Percentiles rank a stretch among this genome's conserved stretches.
phyloP scores from a whole-genome alignment of 2,329 filamentous ascomycete genomes.

The Macrophomina tecta region DNA sequence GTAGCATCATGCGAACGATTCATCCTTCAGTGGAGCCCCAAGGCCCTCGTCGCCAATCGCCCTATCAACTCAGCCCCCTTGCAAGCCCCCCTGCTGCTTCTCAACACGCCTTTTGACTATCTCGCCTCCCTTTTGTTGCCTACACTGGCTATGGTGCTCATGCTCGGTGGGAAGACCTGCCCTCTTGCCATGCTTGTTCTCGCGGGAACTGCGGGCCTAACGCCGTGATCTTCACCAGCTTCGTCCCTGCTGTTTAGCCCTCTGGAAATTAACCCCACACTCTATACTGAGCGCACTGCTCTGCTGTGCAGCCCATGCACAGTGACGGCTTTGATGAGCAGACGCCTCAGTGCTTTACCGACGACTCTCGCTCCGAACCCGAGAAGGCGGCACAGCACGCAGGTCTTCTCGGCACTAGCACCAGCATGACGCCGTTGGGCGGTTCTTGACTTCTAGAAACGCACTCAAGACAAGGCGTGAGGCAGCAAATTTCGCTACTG shows the following conservation, averaged over 20 bases:
- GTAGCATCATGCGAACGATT: slow-evolving; percentile 23
- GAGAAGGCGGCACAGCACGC: background rate
- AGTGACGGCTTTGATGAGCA: slow-evolving; percentile 1
- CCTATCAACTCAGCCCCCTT: background rate
- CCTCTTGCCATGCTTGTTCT: background rate
- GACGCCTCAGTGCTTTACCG: background rate
- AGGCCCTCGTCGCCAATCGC: background rate
- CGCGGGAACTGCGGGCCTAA: slow-evolving; percentile 9
- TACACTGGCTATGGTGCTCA: background rate
- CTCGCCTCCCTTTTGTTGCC: background rate
- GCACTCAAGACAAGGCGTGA: slow-evolving; percentile 5
- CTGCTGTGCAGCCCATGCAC: background rate
- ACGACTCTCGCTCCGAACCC: background rate
- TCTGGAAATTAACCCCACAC: slow-evolving; percentile 25
- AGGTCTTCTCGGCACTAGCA: slow-evolving; percentile 7
- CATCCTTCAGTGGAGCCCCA: slow-evolving; percentile 17
- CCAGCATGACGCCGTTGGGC: background rate
- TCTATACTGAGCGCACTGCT: background rate
- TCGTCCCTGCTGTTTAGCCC: slow-evolving; percentile 18
- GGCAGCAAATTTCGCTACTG: slow-evolving; percentile 23
- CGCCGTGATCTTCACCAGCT: slow-evolving; percentile 15
- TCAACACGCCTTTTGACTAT: background rate
- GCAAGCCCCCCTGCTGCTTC: background rate
- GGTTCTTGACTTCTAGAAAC: slow-evolving; percentile 13
- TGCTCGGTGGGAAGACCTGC: background rate